Conservation (phyloP, 768 basidiomycete species). For the Mycena galopus region DNA sequence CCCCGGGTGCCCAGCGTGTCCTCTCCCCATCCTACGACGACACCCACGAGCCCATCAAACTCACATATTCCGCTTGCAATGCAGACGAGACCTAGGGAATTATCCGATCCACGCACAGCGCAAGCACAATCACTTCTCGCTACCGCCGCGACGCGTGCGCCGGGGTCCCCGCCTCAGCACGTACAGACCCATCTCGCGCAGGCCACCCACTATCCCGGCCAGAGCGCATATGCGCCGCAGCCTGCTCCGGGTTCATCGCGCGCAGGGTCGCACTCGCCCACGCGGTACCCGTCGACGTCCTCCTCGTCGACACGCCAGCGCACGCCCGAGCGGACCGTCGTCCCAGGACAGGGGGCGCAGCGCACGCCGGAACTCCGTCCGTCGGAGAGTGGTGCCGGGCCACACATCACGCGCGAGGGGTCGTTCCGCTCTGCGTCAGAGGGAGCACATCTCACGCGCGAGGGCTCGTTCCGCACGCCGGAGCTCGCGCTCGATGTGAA, state of each 20-base stretch:
- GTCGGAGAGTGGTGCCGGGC: neutral
- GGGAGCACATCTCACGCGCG: conserved; percentile 13
- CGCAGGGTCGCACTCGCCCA: conserved; percentile 8
- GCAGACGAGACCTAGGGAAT: conserved; percentile 27
- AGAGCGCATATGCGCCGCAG: neutral
- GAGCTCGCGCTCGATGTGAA: conserved; percentile 35
- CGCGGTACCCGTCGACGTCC: neutral
- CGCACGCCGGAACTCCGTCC: conserved; percentile 1
- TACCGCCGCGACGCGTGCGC: conserved; percentile 25
- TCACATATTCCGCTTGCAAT: conserved; percentile 36
- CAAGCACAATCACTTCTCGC: conserved; percentile 19
- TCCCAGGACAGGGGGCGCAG: neutral
- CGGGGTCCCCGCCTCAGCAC: conserved; percentile 29
- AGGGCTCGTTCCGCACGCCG: conserved; percentile 29
- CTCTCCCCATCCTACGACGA: neutral
- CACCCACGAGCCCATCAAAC: conserved; percentile 9
- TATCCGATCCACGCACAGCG: conserved; percentile 27
- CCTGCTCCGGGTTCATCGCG: neutral
- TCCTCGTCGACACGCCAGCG: conserved; percentile 13
- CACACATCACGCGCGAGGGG: conserved; percentile 16
- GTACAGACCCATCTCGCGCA: neutral
- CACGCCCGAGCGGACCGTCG: conserved; percentile 12
- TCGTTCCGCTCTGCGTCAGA: conserved; percentile 10
- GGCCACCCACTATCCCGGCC: conserved; percentile 1
- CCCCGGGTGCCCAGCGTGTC: neutral